phyloP scores from a whole-genome alignment of 768 basidiomycete species.

The Pleurotus tuoliensis region DNA sequence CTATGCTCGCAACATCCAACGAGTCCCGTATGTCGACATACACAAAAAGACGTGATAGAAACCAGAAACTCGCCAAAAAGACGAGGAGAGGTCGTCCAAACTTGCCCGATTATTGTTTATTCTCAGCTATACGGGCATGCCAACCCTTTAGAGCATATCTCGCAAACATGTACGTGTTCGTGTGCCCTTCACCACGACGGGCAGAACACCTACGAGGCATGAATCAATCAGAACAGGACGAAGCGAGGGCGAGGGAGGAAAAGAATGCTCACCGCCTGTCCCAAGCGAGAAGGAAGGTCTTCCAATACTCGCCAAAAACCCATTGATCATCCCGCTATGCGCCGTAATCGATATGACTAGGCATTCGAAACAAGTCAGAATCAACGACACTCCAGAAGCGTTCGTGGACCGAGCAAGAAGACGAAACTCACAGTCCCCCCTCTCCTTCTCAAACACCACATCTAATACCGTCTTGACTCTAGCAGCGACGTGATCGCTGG shows the following conservation, averaged over 20 bases:
- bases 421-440: constrained; percentile 41
- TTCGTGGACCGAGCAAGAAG: not conserved
- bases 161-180: too few relatives aligned
- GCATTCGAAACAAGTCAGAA: not conserved
- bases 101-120: too few relatives aligned
- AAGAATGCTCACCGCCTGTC: constrained; percentile 53
- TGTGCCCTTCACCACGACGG: constrained; percentile 16
- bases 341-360: constrained; percentile 68
- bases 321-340: constrained; percentile 60
- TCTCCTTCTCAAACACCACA: constrained; percentile 44
- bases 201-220: constrained; percentile 17
- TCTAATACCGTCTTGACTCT: constrained; percentile 54
- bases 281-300: constrained; percentile 44
- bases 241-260: not conserved
- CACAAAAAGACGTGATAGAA: too few relatives aligned
- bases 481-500: constrained; percentile 34
- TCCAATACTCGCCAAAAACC: constrained; percentile 45
- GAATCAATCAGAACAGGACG: not conserved
- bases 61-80: too few relatives aligned
- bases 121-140: too few relatives aligned
- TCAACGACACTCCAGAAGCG: not conserved
- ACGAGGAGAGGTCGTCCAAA: too few relatives aligned
- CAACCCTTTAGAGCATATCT: too few relatives aligned
- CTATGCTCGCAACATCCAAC: too few relatives aligned
- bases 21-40: too few relatives aligned